A percentile compares a stretch with the other conserved stretches of the same genome.
phyloP scores from a whole-genome alignment of 1,284 basidiomycete species.

The Melanopsichium pennsylvanicum region DNA sequence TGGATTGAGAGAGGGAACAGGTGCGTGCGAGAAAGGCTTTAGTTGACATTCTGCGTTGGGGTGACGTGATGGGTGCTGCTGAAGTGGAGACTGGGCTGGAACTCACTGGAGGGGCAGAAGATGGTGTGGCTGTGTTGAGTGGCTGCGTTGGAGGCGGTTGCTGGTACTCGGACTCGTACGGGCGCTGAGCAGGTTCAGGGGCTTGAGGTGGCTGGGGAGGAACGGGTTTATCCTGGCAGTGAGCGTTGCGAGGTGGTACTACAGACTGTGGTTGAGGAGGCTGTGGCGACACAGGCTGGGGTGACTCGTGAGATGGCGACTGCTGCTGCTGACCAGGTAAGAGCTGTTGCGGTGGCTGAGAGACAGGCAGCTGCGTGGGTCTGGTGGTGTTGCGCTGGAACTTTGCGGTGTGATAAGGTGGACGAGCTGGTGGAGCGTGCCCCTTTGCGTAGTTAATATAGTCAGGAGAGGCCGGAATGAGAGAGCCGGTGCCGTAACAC shows the following conservation, averaged over 20 bases:
- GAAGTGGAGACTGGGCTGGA: background rate
- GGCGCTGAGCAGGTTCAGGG: slow-evolving; percentile 4
- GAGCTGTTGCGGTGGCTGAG: slow-evolving; percentile 28
- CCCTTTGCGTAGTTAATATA: slow-evolving; percentile 65
- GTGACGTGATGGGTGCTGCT: background rate
- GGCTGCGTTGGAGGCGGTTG: slow-evolving; percentile 4
- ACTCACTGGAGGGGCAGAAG: slow-evolving; percentile 35
- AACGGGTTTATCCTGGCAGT: slow-evolving; percentile 30
- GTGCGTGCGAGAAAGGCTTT: slow-evolving; percentile 56
- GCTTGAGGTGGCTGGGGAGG: slow-evolving; percentile 17
- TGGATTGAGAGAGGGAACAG: slow-evolving; percentile 48
- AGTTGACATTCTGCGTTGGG: slow-evolving; percentile 51
- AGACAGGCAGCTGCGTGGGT: slow-evolving; percentile 38
- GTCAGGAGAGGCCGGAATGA: slow-evolving; percentile 63
- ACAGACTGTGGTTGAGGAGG: slow-evolving; percentile 13
- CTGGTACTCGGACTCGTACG: slow-evolving; percentile 21
- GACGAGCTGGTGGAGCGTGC: slow-evolving; percentile 55
- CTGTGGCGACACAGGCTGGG: slow-evolving; percentile 13
- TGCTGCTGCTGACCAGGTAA: slow-evolving; percentile 1
- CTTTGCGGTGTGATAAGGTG: slow-evolving; percentile 49
- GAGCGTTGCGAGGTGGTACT: slow-evolving; percentile 13
- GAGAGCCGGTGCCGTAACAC: slow-evolving; percentile 58
- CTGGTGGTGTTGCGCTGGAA: slow-evolving; percentile 60
- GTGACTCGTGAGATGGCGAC: slow-evolving; percentile 8
- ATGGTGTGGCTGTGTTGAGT: slow-evolving; percentile 4